Conservation (phyloP, 495 filamentous ascomycete genomes). For the Neurospora tetraspora region DNA sequence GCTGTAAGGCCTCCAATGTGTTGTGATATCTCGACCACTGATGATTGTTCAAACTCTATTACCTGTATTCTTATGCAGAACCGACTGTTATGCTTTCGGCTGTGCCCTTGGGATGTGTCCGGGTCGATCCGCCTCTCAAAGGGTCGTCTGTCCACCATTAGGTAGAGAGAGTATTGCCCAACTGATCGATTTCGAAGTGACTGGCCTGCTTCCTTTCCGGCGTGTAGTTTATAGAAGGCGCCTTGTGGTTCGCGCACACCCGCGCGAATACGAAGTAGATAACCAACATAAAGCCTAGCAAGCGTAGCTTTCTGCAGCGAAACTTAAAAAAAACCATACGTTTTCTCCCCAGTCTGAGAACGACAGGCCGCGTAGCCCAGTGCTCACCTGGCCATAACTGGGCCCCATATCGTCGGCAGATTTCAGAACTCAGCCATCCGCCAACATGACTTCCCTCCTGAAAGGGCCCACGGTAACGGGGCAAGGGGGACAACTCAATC, state of each 20-base stretch:
- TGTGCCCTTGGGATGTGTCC: neutral
- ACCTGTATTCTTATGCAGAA: neutral
- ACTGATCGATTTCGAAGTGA: neutral
- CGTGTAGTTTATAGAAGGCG: neutral
- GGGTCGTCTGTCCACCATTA: neutral
- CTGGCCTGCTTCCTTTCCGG: neutral
- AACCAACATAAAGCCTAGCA: neutral
- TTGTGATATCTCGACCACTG: neutral
- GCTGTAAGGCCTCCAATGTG: neutral
- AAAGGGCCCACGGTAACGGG: neutral
- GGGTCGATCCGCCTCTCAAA: neutral
- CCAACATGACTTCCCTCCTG: neutral
- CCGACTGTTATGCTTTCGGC: neutral
- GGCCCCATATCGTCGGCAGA: neutral
- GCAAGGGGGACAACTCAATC: neutral
- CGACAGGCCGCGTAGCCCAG: neutral
- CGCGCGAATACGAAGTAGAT: neutral
- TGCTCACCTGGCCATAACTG: neutral
- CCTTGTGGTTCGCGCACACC: neutral
- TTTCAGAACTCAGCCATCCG: neutral
- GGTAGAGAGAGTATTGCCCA: neutral
- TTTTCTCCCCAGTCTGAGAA: neutral
- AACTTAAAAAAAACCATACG: neutral
- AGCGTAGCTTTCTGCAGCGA: neutral
- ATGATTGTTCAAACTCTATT: neutral